phyloP scores from a whole-genome alignment of 2,329 filamentous ascomycete species.

The Cercospora sojina region DNA sequence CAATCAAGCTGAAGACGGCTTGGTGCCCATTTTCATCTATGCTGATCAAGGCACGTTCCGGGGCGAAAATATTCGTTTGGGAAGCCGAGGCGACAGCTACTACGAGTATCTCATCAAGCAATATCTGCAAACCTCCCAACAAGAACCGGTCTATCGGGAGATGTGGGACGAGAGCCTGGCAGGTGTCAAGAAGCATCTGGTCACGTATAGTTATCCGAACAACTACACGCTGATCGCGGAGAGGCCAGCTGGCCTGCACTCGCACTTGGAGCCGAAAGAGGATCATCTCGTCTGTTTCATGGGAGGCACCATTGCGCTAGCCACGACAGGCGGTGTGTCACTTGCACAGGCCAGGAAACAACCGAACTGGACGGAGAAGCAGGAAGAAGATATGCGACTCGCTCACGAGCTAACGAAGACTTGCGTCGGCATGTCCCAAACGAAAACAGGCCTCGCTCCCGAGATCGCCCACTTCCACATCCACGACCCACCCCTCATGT shows the following conservation, averaged over 20 bases:
- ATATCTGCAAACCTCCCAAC: conserved; percentile 85
- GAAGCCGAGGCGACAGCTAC: conserved; percentile 93
- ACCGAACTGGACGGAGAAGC: conserved; percentile 68
- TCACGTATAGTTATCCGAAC: conserved; percentile 80
- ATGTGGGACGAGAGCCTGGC: conserved; percentile 88
- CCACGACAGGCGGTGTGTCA: conserved; percentile 73
- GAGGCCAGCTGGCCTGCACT: conserved; percentile 69
- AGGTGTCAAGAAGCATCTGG: conserved; percentile 85
- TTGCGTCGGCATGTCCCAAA: conserved; percentile 98
- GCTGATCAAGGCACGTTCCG: conserved; percentile 75
- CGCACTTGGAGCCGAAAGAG: conserved; percentile 80
- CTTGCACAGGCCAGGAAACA: conserved; percentile 72
- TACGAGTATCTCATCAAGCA: conserved; percentile 99
- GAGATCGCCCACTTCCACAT: conserved; percentile 93
- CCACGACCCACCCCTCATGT: conserved; percentile 64
- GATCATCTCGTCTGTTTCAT: conserved; percentile 98
- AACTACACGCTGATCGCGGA: conserved; percentile 89
- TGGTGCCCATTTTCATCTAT: conserved; percentile 89
- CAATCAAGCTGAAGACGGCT: conserved; percentile 73
- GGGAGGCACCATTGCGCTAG: conserved; percentile 91
- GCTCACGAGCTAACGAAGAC: conserved; percentile 92
- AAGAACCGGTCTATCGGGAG: conserved; percentile 81
- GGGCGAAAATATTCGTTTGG: conserved; percentile 82
- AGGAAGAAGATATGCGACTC: conserved; percentile 83
- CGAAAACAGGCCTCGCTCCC: conserved; percentile 83